These are phyloP conservation scores for Porphyra umbilicalis DNA, from an alignment of 31 red algal genomes.

Conservation along the genomic window DNA sequence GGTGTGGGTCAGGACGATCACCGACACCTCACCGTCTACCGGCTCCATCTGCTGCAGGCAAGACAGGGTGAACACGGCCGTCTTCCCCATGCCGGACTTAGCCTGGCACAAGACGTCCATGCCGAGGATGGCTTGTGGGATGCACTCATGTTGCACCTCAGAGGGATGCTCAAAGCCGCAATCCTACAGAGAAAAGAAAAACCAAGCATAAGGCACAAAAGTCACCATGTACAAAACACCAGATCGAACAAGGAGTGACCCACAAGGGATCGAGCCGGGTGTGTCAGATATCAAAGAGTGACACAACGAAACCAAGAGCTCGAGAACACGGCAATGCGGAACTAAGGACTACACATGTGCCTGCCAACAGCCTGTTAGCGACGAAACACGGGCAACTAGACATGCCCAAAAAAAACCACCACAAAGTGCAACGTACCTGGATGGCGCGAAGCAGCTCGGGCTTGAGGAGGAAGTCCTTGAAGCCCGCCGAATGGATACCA, in stretches of 20 bases:
- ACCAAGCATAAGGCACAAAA: too few relatives aligned
- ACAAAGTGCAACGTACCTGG: conserved; percentile 12
- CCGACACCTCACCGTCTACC: conserved; percentile 65
- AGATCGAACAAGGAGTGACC: too few relatives aligned
- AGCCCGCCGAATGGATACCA: conserved; percentile 90
- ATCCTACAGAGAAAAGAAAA: conserved; percentile 22
- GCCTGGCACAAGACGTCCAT: conserved; percentile 91
- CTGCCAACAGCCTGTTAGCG: too few relatives aligned
- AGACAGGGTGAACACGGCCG: conserved; percentile 87
- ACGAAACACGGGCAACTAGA: too few relatives aligned
- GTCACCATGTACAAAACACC: too few relatives aligned
- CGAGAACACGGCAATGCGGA: too few relatives aligned
- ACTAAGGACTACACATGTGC: too few relatives aligned
- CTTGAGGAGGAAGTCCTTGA: conserved; percentile 93
- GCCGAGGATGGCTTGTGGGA: conserved; percentile 91
- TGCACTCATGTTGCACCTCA: conserved; percentile 95
- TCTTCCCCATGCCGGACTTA: conserved; percentile 98
- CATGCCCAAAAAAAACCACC: neutral
- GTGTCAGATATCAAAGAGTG: neutral
- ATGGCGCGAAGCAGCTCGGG: conserved; percentile 93
- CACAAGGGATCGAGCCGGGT: too few relatives aligned
- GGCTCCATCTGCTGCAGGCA: conserved; percentile 89
- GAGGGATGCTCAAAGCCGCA: conserved; percentile 99
- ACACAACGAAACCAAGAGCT: neutral
- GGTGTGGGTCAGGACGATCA: conserved; percentile 77